A percentile compares a stretch with the other conserved stretches of the same genome.
These are phyloP conservation scores for Mycena indigotica DNA, from an alignment of 768 basidiomycete genomes.

Conservation along the genomic window DNA sequence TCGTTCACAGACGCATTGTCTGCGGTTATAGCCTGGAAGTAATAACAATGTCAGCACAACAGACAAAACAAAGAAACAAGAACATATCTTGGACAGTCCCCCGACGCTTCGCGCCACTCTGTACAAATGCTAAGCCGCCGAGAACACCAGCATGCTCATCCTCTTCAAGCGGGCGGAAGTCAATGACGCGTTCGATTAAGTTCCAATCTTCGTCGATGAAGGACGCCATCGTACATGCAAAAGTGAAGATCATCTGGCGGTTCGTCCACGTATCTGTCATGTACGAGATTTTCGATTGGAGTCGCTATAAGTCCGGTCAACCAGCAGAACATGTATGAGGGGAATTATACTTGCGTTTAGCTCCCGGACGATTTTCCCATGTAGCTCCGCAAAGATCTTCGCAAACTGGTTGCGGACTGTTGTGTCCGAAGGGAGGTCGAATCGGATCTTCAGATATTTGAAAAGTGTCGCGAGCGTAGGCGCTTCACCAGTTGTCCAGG, in stretches of 20 bases:
- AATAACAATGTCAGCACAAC: slow-evolving; percentile 11
- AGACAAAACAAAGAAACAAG: slow-evolving; percentile 5
- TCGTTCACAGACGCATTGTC: slow-evolving; percentile 40
- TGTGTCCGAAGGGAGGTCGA: slow-evolving; percentile 27
- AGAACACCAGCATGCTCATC: slow-evolving; percentile 37
- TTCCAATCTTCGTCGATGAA: slow-evolving; percentile 37
- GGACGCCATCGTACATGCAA: slow-evolving; percentile 5
- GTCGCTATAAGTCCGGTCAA: background rate
- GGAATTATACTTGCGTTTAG: background rate
- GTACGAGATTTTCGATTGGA: background rate
- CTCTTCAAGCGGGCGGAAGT: slow-evolving; percentile 34
- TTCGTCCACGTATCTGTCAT: slow-evolving; percentile 2
- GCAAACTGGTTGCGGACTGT: slow-evolving; percentile 27
- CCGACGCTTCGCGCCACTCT: slow-evolving; percentile 26
- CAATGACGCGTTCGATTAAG: slow-evolving; percentile 34
- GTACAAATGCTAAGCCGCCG: slow-evolving; percentile 32
- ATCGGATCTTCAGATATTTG: slow-evolving; percentile 20
- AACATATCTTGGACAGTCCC: slow-evolving; percentile 37
- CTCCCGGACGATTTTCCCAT: slow-evolving; percentile 5
- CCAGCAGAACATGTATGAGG: background rate
- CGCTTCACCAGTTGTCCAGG: slow-evolving; percentile 29
- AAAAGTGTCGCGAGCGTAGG: slow-evolving; percentile 18
- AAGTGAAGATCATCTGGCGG: background rate
- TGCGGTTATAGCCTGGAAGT: slow-evolving; percentile 31
- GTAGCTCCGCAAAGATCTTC: slow-evolving; percentile 7